Percentiles rank a stretch among this genome's conserved stretches.
phyloP scores from a whole-genome alignment of 306 rosid genomes.

The Lagenaria siceraria region DNA sequence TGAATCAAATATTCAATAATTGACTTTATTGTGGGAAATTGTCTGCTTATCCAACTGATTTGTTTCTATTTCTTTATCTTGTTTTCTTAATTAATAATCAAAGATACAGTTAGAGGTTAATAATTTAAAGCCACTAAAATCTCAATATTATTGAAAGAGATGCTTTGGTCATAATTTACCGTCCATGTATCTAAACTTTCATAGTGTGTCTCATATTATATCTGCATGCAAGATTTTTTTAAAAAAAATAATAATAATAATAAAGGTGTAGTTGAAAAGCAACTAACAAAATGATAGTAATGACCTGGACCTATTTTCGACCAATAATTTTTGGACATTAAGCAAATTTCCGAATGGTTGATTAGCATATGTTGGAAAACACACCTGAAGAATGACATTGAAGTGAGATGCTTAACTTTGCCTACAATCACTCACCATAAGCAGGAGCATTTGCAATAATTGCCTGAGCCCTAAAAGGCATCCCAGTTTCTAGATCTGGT shows the following conservation, averaged over 20 bases:
- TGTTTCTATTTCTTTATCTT: neutral
- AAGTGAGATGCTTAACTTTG: conserved; percentile 17
- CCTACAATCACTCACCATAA: conserved; percentile 51
- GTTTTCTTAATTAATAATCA: neutral
- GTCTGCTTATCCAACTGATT: neutral
- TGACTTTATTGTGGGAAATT: neutral
- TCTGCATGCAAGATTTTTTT: neutral
- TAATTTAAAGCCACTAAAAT: neutral
- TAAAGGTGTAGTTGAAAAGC: neutral
- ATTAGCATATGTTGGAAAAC: neutral
- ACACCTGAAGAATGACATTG: conserved; percentile 9
- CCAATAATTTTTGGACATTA: neutral
- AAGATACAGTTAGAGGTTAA: neutral
- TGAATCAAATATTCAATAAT: neutral
- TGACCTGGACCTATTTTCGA: neutral
- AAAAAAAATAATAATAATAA: neutral
- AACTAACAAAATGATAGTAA: neutral
- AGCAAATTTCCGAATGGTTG: neutral
- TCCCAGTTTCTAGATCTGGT: conserved; percentile 75
- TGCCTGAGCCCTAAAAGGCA: conserved; percentile 79
- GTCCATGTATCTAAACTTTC: neutral
- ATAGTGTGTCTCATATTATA: neutral
- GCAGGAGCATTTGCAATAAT: conserved; percentile 97
- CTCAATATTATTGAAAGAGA: neutral
- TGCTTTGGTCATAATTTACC: neutral